phyloP scores from a whole-genome alignment of 2,329 filamentous ascomycete species.

The Macrophomina phaseolina region DNA sequence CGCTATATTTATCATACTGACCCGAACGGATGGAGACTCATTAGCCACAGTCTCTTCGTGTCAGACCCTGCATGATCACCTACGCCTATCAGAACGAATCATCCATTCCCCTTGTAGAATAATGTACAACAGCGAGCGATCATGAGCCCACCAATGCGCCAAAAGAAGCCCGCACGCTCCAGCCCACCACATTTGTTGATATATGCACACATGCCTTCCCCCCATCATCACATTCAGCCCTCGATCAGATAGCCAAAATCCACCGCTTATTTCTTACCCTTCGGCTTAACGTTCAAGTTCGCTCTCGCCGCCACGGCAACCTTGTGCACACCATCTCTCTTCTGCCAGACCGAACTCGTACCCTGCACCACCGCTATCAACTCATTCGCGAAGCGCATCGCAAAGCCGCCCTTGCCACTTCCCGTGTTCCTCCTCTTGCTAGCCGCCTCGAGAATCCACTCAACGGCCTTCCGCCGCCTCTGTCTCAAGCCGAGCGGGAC shows the following conservation, averaged over 20 bases:
- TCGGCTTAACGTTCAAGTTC: constrained; percentile 55
- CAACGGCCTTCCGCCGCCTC: constrained; percentile 76
- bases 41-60: no score
- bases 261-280: background rate
- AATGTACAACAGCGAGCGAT: constrained; percentile 6
- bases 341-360: constrained; percentile 82
- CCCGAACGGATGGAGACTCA: no score
- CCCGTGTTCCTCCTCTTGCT: constrained; percentile 76
- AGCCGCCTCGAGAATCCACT: constrained; percentile 88
- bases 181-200: background rate
- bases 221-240: no score
- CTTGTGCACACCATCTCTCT: constrained; percentile 79
- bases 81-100: background rate
- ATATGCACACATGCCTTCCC: no score
- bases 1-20: no score
- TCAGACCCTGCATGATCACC: background rate
- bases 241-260: background rate
- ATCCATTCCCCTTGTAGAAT: constrained; percentile 1
- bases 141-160: background rate
- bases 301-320: constrained; percentile 76
- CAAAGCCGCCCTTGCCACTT: constrained; percentile 74
- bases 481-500: constrained; percentile 76
- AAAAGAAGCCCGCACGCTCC: background rate
- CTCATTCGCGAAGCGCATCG: constrained; percentile 82
- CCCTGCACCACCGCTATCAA: constrained; percentile 88